Evolutionary conservation across 306 rosid species (phyloP), one percentile per base, ranked within the genome.

Genomic region (Mimosa pudica): DNA sequence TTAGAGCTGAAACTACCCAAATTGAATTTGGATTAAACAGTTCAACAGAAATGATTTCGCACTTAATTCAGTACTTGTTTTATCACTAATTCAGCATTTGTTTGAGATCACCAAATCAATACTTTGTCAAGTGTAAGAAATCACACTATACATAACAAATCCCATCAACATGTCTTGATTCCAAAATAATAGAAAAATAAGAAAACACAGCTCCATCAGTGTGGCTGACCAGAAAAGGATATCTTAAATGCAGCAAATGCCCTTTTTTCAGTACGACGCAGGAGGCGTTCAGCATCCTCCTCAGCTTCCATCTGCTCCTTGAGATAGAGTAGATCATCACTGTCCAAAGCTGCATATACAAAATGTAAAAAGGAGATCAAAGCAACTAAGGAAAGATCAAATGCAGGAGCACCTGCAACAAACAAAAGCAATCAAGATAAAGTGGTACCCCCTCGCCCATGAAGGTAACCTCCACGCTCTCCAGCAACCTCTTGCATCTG

Each of bases 401-500:
- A 70, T 49, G 45, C 16, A 6, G 60, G 36, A 18, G 33, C 41
- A 35, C 35, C 36, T 58, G 49, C 10, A 72, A 55, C 8, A 79
- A 30, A 82, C n/a, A 76, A 17, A 80, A 62, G 66, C 32, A 42
- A 70, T 70, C 75, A 79, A 64, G 73, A 52, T 73, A 71, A 79
- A 74, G 79, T 38, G 76, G 46, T 91, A 94, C 98, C 98, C 93
- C 98, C 98, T 68, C 98, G 97, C 24, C 98, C 98, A 78, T 94
- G 98, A 84, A 95, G 97, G 84, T 92, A 95, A 72, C 98, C 98
- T 73, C 98, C 98, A 77, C 98, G 94, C 84, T 92, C 98, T 83
- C 98, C 98, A 66, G 98, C 97, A 85, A 95, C 98, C 86, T 95
- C 98, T 88, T 95, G 98, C 98, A 95, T 95, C 97, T 95, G 98